phyloP scores from a whole-genome alignment of 1,284 basidiomycete genomes.

The Neonothopanus nambi region DNA sequence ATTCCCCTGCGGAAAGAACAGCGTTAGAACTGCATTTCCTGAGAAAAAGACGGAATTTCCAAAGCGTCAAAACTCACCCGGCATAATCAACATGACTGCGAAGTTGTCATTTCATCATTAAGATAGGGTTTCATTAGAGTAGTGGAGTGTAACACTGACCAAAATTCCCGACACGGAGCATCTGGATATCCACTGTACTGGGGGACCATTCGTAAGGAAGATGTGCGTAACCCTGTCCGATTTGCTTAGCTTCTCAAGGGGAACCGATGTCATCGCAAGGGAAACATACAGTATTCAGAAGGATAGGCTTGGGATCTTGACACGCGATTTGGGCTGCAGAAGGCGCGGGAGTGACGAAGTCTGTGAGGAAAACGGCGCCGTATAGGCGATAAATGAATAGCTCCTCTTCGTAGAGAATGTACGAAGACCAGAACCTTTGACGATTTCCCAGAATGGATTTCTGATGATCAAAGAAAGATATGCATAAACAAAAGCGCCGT shows the following conservation, averaged over 20 bases:
- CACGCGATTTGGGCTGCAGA: conserved; percentile 65
- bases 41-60: no score
- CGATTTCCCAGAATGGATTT: conserved; percentile 83
- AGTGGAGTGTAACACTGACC: conserved; percentile 29
- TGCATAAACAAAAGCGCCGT: conserved; percentile 1
- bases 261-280: conserved; percentile 10
- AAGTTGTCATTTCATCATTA: conserved; percentile 4
- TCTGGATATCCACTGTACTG: conserved; percentile 75
- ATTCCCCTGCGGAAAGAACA: conserved; percentile 35
- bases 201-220: conserved; percentile 78
- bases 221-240: conserved; percentile 58
- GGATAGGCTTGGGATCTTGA: conserved; percentile 80
- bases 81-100: conserved; percentile 72
- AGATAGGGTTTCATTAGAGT: not conserved
- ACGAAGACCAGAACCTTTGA: conserved; percentile 67
- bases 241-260: no score
- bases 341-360: conserved; percentile 66
- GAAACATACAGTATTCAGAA: conserved; percentile 64
- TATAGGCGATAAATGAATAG: not conserved
- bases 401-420: not conserved
- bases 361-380: conserved; percentile 31
- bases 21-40: not conserved
- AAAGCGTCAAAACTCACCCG: conserved; percentile 52
- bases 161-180: conserved; percentile 77
- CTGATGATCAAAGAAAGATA: conserved; percentile 29